Evolutionary conservation across 441 rosid genomes (phyloP).

Genomic region (Kokia cookei): DNA sequence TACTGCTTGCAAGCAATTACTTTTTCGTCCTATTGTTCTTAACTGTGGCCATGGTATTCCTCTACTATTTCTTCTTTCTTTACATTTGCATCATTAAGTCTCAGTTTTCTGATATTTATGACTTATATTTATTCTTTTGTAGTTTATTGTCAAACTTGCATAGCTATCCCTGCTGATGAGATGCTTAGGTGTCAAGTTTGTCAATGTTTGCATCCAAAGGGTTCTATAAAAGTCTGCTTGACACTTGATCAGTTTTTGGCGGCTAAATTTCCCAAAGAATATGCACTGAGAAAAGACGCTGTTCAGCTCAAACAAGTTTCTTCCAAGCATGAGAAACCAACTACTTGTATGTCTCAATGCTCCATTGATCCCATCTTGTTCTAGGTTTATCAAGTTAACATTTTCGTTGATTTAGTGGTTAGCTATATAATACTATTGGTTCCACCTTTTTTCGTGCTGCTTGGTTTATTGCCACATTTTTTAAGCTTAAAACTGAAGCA

Average conservation of each 20-base stretch:
- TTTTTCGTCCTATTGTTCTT: slow-evolving; percentile 54
- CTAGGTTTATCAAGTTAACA: background rate
- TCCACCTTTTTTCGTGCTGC: background rate
- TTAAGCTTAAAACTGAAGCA: background rate
- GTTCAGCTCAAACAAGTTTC: slow-evolving; percentile 29
- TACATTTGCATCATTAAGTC: background rate
- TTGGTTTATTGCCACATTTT: background rate
- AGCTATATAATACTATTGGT: background rate
- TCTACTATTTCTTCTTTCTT: background rate
- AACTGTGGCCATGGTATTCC: slow-evolving; percentile 85
- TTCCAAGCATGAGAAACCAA: slow-evolving; percentile 16
- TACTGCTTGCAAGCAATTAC: slow-evolving; percentile 57
- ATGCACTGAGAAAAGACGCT: slow-evolving; percentile 42
- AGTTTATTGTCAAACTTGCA: slow-evolving; percentile 73
- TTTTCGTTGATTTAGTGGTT: background rate
- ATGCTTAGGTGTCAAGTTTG: slow-evolving; percentile 61
- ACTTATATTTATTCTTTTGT: slow-evolving; percentile 10
- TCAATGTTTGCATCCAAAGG: slow-evolving; percentile 49
- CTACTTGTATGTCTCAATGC: slow-evolving; percentile 21
- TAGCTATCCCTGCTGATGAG: slow-evolving; percentile 24
- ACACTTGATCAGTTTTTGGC: slow-evolving; percentile 55
- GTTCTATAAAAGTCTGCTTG: slow-evolving; percentile 59
- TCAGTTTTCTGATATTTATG: background rate
- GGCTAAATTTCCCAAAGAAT: slow-evolving; percentile 48
- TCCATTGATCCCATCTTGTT: background rate